phyloP scores from a whole-genome alignment of 441 rosid species.

The Mallotus japonicus region DNA sequence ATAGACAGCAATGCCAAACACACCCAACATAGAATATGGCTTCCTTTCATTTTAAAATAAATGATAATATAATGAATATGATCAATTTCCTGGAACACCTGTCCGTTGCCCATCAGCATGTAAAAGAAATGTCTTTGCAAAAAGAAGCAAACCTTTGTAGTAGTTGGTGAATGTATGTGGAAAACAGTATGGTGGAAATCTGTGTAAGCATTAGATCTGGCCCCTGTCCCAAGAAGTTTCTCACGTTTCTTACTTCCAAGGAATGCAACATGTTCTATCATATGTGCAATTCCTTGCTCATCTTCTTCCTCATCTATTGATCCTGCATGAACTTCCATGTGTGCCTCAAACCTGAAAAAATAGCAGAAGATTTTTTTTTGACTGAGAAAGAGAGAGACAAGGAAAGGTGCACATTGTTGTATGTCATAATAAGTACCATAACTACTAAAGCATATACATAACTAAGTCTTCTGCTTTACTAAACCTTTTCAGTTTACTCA shows the following conservation, averaged over 20 bases:
- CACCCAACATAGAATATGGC: not conserved
- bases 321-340: constrained; percentile 99
- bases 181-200: constrained; percentile 99
- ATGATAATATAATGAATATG: not conserved
- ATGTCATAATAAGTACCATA: not conserved
- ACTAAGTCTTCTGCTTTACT: not conserved
- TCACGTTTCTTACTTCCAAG: constrained; percentile 99
- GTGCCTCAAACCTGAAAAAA: constrained; percentile 87
- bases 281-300: constrained; percentile 99
- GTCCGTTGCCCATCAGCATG: constrained; percentile 19
- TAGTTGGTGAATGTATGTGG: constrained; percentile 96
- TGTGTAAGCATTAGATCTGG: constrained; percentile 98
- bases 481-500: not conserved
- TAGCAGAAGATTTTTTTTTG: constrained; percentile 20
- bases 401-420: not conserved
- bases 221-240: constrained; percentile 98
- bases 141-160: constrained; percentile 60
- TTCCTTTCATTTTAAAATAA: not conserved
- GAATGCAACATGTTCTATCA: constrained; percentile 99
- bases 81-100: constrained; percentile 1
- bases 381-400: constrained; percentile 1
- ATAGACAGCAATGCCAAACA: too few relatives aligned
- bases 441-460: not conserved
- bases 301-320: constrained; percentile 98
- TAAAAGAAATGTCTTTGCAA: not conserved